Percentiles rank a stretch among this genome's conserved stretches.
Conservation (phyloP, 768 basidiomycete species). For the Rhodotorula taiwanensis region DNA sequence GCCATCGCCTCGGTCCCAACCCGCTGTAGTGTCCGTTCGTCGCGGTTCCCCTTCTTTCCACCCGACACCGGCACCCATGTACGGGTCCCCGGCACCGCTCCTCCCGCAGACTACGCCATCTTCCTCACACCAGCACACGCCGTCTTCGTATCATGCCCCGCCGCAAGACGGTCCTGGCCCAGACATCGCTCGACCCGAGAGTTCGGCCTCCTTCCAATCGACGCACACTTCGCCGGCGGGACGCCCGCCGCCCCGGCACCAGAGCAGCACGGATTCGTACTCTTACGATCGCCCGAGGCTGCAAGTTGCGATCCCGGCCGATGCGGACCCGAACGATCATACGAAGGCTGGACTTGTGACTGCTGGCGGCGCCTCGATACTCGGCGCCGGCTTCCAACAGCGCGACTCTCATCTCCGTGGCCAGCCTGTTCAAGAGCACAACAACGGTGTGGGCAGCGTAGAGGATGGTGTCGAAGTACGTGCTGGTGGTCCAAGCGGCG, state of each 20-base stretch:
- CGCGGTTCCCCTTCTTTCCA: background rate
- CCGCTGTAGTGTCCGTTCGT: background rate
- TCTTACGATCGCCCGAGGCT: conserved; percentile 15
- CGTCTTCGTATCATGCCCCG: no score
- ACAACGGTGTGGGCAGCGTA: no score
- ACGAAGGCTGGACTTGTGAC: conserved; percentile 14
- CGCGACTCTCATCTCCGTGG: no score
- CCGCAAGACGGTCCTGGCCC: background rate
- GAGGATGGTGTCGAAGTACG: no score
- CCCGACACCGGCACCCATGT: conserved; percentile 10
- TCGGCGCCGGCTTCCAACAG: conserved; percentile 7
- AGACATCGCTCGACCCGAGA: background rate
- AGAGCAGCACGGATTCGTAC: background rate
- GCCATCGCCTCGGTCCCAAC: no score
- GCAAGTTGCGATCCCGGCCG: conserved; percentile 22
- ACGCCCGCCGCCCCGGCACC: background rate
- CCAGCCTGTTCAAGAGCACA: no score
- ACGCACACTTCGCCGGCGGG: background rate
- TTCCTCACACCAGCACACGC: no score
- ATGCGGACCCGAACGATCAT: background rate
- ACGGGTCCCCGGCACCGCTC: background rate
- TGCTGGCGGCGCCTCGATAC: conserved; percentile 6
- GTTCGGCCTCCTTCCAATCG: background rate
- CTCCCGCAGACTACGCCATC: background rate
- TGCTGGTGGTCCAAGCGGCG: no score